Conservation (phyloP, 73 alveolate species). For the Loxodes magnus region DNA sequence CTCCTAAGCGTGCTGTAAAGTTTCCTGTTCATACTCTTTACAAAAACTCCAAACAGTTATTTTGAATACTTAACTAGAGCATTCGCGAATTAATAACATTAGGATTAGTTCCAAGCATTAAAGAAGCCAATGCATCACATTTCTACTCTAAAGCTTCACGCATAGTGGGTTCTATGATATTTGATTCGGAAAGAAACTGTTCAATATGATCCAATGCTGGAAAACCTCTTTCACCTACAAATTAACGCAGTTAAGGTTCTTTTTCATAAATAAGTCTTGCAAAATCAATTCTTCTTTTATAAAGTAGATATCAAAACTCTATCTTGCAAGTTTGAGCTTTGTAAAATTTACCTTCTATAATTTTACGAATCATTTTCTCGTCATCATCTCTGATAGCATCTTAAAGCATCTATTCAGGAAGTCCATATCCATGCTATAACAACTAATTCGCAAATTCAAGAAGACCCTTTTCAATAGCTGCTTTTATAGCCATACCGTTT, state of each 20-base stretch:
- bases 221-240: no score
- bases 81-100: not conserved
- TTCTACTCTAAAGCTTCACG: no score
- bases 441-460: constrained; percentile 1
- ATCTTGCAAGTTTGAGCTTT: not conserved
- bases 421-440: not conserved
- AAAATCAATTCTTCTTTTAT: no score
- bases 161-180: no score
- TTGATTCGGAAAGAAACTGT: no score
- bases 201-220: no score
- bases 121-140: not conserved
- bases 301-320: not conserved
- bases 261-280: no score
- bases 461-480: constrained; percentile 5
- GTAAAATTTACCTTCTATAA: not conserved
- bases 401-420: not conserved
- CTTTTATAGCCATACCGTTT: no score
- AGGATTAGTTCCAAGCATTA: not conserved
- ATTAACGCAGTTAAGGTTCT: no score
- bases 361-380: not conserved
- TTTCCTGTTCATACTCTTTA: constrained; percentile 5
- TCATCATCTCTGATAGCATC: constrained; percentile 6
- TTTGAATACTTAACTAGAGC: not conserved
- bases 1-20: no score
- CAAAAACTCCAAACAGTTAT: not conserved